Conservation (phyloP, 495 filamentous ascomycete genomes). For the Pyronema omphalodes region DNA sequence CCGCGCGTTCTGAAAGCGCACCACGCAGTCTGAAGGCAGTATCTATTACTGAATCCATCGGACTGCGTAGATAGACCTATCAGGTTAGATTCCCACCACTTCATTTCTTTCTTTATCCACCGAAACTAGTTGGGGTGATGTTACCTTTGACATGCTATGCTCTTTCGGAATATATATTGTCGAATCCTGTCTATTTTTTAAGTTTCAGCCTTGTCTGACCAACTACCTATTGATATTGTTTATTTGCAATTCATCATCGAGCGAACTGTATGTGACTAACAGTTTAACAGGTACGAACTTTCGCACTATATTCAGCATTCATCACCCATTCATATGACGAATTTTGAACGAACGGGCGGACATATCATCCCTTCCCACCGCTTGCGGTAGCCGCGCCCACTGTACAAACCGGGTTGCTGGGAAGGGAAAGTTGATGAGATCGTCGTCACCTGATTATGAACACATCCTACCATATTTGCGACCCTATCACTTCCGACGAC, state of each 20-base stretch:
- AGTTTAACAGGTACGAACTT: background rate
- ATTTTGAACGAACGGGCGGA: slow-evolving; percentile 27
- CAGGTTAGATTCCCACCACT: slow-evolving; percentile 8
- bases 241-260: background rate
- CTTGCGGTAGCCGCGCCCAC: slow-evolving; percentile 19
- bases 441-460: slow-evolving; percentile 22
- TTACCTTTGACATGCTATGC: slow-evolving; percentile 24
- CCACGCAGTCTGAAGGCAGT: background rate
- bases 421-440: slow-evolving; percentile 21
- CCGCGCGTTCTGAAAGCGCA: background rate
- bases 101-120: background rate
- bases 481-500: slow-evolving; percentile 2
- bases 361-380: slow-evolving; percentile 21
- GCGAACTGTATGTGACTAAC: background rate
- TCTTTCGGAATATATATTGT: slow-evolving; percentile 24
- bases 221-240: background rate
- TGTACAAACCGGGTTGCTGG: slow-evolving; percentile 23
- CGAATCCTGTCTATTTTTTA: slow-evolving; percentile 18
- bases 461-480: background rate
- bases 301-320: slow-evolving; percentile 4
- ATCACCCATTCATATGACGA: slow-evolving; percentile 15
- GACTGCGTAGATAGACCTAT: background rate
- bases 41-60: background rate
- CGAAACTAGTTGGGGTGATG: slow-evolving; percentile 19
- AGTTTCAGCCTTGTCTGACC: slow-evolving; percentile 27